These are phyloP conservation scores for Selaginella tamariscina DNA, from an alignment of 75 land plant genomes.

Conservation along the genomic window DNA sequence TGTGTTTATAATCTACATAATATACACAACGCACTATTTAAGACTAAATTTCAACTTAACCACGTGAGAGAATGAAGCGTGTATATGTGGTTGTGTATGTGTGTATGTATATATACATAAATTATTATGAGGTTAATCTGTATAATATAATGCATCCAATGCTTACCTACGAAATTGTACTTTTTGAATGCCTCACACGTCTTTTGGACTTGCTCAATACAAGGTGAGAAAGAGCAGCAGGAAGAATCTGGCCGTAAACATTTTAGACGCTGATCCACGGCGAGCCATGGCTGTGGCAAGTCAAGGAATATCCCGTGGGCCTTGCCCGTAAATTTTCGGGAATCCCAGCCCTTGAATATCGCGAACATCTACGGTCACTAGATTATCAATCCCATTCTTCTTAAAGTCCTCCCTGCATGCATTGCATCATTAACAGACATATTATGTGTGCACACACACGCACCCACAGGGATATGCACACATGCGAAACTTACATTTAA, in stretches of 20 bases:
- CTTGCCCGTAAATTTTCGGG: slow-evolving; percentile 38
- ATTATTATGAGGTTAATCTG: background rate
- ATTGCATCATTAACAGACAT: too few species aligned
- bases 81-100: background rate
- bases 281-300: slow-evolving; percentile 93
- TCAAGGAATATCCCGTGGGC: slow-evolving; percentile 79
- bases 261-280: slow-evolving; percentile 54
- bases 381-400: slow-evolving; percentile 27
- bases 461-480: too few species aligned
- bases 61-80: background rate
- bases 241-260: slow-evolving; percentile 56
- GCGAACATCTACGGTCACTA: slow-evolving; percentile 54
- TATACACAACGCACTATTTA: background rate
- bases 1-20: background rate
- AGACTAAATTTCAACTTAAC: background rate
- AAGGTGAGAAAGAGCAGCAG: slow-evolving; percentile 88
- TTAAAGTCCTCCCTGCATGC: slow-evolving; percentile 55
- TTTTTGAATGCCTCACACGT: slow-evolving; percentile 35
- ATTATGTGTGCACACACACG: too few species aligned
- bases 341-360: slow-evolving; percentile 92
- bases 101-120: too few species aligned
- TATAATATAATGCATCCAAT: background rate
- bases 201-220: slow-evolving; percentile 92
- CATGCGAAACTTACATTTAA: too few species aligned
- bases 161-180: slow-evolving; percentile 26